Conservation (phyloP, 1,284 basidiomycete species). For the Fomitopsis betulina region DNA sequence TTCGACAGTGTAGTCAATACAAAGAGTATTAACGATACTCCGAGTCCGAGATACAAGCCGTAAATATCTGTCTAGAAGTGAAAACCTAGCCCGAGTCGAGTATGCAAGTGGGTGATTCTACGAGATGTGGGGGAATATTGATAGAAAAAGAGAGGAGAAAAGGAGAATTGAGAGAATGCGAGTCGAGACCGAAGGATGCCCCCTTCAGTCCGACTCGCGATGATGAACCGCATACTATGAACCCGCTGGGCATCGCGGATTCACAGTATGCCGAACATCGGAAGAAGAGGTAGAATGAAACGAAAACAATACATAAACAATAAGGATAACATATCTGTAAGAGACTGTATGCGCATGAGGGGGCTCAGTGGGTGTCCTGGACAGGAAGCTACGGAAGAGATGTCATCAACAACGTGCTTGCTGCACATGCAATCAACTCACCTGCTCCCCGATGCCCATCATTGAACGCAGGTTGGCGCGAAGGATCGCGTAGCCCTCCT, state of each 20-base stretch:
- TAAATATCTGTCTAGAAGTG: no score
- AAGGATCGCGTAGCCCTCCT: neutral
- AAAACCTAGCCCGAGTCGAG: neutral
- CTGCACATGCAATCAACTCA: neutral
- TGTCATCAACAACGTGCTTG: neutral
- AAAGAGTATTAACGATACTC: no score
- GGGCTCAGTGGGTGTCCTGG: neutral
- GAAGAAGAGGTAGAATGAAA: no score
- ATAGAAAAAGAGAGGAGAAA: neutral
- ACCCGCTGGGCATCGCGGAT: no score
- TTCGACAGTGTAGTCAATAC: no score
- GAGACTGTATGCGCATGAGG: no score
- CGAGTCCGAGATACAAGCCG: no score
- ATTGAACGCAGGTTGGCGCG: neutral
- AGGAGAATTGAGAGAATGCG: neutral
- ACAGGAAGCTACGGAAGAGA: neutral
- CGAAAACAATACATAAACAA: no score
- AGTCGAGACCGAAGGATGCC: neutral
- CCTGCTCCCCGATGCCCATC: neutral
- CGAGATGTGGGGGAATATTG: neutral
- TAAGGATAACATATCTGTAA: no score
- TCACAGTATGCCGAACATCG: no score
- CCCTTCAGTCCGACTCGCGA: neutral
- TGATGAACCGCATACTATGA: neutral
- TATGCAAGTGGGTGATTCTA: neutral